phyloP scores from a whole-genome alignment of 257 asterid genomes.

The Linderniella brevidens region DNA sequence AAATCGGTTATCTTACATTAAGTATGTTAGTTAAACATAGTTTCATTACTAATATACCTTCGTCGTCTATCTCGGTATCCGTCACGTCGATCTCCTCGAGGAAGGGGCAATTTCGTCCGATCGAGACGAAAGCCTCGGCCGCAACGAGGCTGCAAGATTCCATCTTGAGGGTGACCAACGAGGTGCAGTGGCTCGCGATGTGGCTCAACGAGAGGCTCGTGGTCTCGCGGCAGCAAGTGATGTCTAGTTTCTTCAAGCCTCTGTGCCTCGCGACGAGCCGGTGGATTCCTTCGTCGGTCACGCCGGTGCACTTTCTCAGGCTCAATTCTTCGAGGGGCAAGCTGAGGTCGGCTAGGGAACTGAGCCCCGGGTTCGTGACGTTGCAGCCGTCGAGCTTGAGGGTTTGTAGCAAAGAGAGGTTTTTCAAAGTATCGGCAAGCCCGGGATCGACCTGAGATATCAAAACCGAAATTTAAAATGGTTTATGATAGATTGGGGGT shows the following conservation, averaged over 20 bases:
- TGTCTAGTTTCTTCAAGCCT: conserved; percentile 15
- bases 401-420: conserved; percentile 10
- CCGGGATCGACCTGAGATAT: conserved; percentile 14
- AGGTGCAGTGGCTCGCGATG: conserved; percentile 20
- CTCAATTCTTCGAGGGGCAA: conserved; percentile 16
- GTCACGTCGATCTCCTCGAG: conserved; percentile 86
- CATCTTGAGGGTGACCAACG: conserved; percentile 51
- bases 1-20: no score
- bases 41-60: conserved; percentile 27
- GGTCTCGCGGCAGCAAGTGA: conserved; percentile 10
- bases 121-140: conserved; percentile 10
- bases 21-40: conserved; percentile 1
- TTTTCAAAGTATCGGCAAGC: conserved; percentile 14
- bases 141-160: conserved; percentile 42
- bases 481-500: no score
- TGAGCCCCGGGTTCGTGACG: conserved; percentile 13
- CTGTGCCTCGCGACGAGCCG: conserved; percentile 9
- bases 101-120: conserved; percentile 50
- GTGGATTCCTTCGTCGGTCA: conserved; percentile 21
- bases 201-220: conserved; percentile 41
- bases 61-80: conserved; percentile 66
- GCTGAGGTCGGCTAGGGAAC: conserved; percentile 14
- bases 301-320: conserved; percentile 21
- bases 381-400: conserved; percentile 21
- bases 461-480: background rate